Evolutionary conservation across 345 rosid genomes (phyloP).

Genomic region (Lumnitzera littorea): DNA sequence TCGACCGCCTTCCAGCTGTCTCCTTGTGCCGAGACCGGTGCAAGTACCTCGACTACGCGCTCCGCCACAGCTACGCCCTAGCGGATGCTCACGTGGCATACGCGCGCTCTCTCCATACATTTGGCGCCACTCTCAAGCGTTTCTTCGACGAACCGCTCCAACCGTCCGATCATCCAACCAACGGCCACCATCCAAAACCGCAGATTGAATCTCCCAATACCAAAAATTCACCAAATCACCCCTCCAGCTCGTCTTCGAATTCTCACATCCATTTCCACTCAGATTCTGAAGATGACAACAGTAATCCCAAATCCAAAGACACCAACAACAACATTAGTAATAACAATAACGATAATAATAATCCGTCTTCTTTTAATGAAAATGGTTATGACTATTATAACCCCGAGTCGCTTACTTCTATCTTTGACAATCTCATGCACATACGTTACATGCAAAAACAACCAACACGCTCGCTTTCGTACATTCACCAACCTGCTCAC

Average conservation of each 20-base stretch:
- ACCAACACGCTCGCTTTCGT: slow-evolving; percentile 9
- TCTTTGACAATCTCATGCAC: slow-evolving; percentile 5
- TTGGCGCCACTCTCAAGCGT: slow-evolving; percentile 36
- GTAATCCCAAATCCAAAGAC: background rate
- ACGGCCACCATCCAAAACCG: background rate
- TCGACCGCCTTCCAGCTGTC: slow-evolving; percentile 51
- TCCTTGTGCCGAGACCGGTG: slow-evolving; percentile 56
- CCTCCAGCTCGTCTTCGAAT: slow-evolving; percentile 28
- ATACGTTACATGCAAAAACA: slow-evolving; percentile 6
- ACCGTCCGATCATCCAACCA: slow-evolving; percentile 5
- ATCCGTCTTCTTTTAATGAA: too few species aligned
- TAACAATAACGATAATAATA: slow-evolving; percentile 4
- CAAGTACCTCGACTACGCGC: slow-evolving; percentile 45
- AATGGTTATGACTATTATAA: slow-evolving; percentile 8
- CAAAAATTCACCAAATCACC: slow-evolving; percentile 13
- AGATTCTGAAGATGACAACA: slow-evolving; percentile 37
- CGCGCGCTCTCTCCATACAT: slow-evolving; percentile 32
- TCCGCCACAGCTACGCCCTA: slow-evolving; percentile 43
- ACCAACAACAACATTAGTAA: slow-evolving; percentile 7
- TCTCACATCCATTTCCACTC: slow-evolving; percentile 44
- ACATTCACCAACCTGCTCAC: slow-evolving; percentile 5
- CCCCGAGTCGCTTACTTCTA: slow-evolving; percentile 7
- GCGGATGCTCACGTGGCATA: slow-evolving; percentile 51
- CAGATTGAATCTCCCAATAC: background rate
- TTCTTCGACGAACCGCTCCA: slow-evolving; percentile 20